A percentile compares a stretch with the other conserved stretches of the same genome.
These are phyloP conservation scores for Alternaria dauci DNA, from an alignment of 2,329 filamentous ascomycete genomes.

Conservation along the genomic window DNA sequence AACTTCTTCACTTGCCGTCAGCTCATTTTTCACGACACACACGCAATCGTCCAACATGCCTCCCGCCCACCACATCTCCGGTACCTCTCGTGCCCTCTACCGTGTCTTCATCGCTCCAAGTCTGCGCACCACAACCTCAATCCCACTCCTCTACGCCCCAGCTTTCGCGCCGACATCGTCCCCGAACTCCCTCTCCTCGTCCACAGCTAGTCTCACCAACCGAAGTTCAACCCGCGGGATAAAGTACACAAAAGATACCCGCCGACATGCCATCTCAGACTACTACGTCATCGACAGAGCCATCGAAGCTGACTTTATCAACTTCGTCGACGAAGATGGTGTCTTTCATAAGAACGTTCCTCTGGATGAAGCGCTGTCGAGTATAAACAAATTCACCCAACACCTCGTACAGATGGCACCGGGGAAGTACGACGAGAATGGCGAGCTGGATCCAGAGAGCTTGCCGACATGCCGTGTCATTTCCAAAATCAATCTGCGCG, in stretches of 20 bases:
- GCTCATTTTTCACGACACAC: too few species aligned
- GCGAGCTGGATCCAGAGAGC: slow-evolving; percentile 51
- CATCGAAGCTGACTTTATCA: slow-evolving; percentile 57
- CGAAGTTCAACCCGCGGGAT: slow-evolving; percentile 30
- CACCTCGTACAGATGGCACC: slow-evolving; percentile 61
- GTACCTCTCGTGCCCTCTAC: slow-evolving; percentile 54
- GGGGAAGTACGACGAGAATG: slow-evolving; percentile 31
- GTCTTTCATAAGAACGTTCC: slow-evolving; percentile 45
- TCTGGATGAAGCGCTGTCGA: slow-evolving; percentile 51
- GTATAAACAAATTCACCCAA: slow-evolving; percentile 59
- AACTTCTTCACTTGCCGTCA: background rate
- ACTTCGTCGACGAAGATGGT: slow-evolving; percentile 54
- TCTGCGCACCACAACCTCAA: slow-evolving; percentile 29
- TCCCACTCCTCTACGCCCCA: slow-evolving; percentile 29
- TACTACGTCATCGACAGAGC: slow-evolving; percentile 58
- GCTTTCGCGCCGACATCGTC: slow-evolving; percentile 26
- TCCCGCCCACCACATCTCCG: slow-evolving; percentile 37
- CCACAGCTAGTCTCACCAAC: slow-evolving; percentile 15
- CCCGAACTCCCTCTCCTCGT: slow-evolving; percentile 7
- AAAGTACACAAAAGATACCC: slow-evolving; percentile 37
- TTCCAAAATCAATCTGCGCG: slow-evolving; percentile 61
- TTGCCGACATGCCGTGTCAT: slow-evolving; percentile 75
- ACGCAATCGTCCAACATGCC: slow-evolving; percentile 30
- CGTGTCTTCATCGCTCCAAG: slow-evolving; percentile 55
- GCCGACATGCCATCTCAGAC: slow-evolving; percentile 50